phyloP scores from a whole-genome alignment of 768 basidiomycete species.

The Amanita pseudoporphyria region DNA sequence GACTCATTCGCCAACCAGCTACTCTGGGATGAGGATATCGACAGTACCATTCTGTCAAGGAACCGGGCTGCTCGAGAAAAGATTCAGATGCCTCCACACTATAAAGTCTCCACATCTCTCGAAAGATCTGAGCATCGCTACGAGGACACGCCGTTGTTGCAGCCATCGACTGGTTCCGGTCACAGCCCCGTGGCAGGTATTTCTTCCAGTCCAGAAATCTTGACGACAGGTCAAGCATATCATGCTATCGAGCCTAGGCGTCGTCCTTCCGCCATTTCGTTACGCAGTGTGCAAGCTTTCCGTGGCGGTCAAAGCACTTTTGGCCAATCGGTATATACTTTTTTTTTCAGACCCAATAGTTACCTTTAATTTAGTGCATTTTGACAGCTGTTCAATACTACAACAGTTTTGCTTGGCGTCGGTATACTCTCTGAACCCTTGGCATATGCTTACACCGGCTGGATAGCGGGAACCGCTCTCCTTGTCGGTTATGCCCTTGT shows the following conservation, averaged over 20 bases:
- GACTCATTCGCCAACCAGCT: conserved; percentile 21
- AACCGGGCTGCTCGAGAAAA: neutral
- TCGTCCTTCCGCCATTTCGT: conserved; percentile 24
- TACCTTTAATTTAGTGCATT: conserved; percentile 3
- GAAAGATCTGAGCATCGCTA: conserved; percentile 4
- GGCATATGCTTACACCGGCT: conserved; percentile 88
- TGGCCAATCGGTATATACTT: conserved; percentile 52
- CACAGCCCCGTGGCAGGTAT: neutral
- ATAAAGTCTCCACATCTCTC: neutral
- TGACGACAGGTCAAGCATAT: conserved; percentile 1
- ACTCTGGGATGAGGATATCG: conserved; percentile 25
- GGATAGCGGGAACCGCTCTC: conserved; percentile 68
- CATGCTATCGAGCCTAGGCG: conserved; percentile 15
- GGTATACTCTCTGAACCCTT: conserved; percentile 86
- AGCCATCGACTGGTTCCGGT: neutral
- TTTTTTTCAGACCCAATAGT: neutral
- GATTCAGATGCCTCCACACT: neutral
- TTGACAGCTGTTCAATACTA: conserved; percentile 76
- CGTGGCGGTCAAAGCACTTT: conserved; percentile 57
- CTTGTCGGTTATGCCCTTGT: conserved; percentile 70
- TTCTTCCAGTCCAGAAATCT: conserved; percentile 8
- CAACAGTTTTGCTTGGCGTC: conserved; percentile 78
- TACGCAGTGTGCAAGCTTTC: conserved; percentile 19
- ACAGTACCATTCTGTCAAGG: neutral
- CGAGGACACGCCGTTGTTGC: conserved; percentile 32